Conservation (phyloP, 352 stramenopile genomes). For the Pythium monospermum region DNA sequence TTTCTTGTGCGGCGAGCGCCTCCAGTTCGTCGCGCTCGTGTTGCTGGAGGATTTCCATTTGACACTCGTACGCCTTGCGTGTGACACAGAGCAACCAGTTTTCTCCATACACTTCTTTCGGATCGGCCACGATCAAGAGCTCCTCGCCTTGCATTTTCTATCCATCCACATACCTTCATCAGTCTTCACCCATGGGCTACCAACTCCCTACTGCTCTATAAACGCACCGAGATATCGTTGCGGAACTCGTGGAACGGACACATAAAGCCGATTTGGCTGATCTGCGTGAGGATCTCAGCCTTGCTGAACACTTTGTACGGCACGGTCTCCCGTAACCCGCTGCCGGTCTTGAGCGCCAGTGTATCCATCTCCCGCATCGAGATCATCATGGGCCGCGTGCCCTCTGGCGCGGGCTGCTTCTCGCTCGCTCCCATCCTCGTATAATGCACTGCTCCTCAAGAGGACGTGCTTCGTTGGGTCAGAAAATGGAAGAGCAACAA, state of each 20-base stretch:
- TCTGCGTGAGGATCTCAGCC: constrained; percentile 66
- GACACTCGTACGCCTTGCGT: constrained; percentile 48
- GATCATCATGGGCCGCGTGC: constrained; percentile 79
- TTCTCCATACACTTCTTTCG: constrained; percentile 72
- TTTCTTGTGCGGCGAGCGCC: constrained; percentile 32
- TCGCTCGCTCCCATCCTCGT: background rate
- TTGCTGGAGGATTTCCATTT: constrained; percentile 56
- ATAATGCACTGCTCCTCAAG: too few relatives aligned
- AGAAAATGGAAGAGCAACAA: too few relatives aligned
- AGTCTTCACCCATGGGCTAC: background rate
- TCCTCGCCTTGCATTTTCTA: constrained; percentile 67
- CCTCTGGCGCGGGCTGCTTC: constrained; percentile 49
- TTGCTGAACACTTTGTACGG: constrained; percentile 67
- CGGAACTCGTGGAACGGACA: constrained; percentile 74
- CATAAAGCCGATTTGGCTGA: constrained; percentile 77
- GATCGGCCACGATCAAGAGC: constrained; percentile 71
- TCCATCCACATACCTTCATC: background rate
- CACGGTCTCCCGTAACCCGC: constrained; percentile 68
- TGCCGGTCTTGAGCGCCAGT: constrained; percentile 72
- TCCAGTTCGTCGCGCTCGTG: constrained; percentile 45
- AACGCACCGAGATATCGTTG: constrained; percentile 34
- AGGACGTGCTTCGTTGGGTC: too few relatives aligned
- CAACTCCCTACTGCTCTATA: background rate
- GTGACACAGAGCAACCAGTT: constrained; percentile 84
- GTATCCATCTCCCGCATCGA: constrained; percentile 85